Evolutionary conservation across 1,139 yeast genomes (phyloP).

Genomic region (Pichia sp.): DNA sequence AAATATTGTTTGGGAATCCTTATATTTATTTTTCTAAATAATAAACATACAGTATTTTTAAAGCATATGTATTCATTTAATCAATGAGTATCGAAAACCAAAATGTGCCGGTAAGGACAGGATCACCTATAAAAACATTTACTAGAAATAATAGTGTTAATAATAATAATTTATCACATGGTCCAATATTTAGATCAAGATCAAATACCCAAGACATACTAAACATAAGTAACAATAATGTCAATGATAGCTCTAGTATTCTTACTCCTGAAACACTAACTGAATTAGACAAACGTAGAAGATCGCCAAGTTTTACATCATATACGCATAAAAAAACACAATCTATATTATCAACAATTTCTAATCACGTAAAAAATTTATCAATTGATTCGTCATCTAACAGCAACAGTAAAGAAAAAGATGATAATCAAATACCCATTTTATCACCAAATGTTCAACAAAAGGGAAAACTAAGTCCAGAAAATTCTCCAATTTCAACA

Average conservation of each 20-base stretch:
- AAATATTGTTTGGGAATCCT: too few species aligned
- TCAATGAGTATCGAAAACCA: background rate
- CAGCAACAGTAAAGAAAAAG: background rate
- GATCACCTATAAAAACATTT: background rate
- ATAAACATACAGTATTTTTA: too few species aligned
- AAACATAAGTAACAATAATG: background rate
- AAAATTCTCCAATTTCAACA: background rate
- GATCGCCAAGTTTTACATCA: background rate
- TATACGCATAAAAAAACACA: conserved; percentile 1
- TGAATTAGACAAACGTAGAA: background rate
- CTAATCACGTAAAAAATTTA: conserved; percentile 9
- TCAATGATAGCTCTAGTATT: background rate
- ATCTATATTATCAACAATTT: conserved; percentile 6
- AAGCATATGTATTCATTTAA: too few species aligned
- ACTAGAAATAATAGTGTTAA: background rate
- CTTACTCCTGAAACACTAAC: background rate
- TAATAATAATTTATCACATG: too few species aligned
- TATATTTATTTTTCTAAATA: too few species aligned
- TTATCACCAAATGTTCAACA: background rate
- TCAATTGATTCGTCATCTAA: conserved; percentile 2
- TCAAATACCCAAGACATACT: background rate
- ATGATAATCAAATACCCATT: background rate
- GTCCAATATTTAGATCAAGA: background rate
- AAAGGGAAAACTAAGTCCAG: conserved; percentile 9
- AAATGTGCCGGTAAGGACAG: background rate